Evolutionary conservation across 331 rosid species (phyloP).

Genomic region (Dryas integrifolia): DNA sequence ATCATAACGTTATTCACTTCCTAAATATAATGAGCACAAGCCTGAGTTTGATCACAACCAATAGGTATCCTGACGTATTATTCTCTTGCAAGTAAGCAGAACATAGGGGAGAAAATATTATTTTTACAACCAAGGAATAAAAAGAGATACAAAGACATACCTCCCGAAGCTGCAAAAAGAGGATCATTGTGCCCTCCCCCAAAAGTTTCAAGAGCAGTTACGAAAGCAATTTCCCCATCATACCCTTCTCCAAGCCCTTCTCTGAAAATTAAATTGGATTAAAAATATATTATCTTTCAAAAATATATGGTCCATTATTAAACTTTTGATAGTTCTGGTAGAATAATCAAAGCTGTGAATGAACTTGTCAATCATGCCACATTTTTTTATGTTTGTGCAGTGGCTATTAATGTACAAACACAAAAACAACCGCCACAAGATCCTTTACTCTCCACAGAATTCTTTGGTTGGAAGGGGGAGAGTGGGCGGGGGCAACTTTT

Average conservation of each 20-base stretch:
- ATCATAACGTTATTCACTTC: background rate
- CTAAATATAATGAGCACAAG: conserved; percentile 2
- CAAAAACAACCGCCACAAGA: background rate
- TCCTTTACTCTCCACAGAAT: background rate
- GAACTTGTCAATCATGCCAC: background rate
- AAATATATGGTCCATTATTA: background rate
- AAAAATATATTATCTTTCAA: conserved; percentile 10
- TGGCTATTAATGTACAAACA: background rate
- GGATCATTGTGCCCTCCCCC: conserved; percentile 66
- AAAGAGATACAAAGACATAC: conserved; percentile 31
- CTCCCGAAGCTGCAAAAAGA: conserved; percentile 57
- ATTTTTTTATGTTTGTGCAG: no score
- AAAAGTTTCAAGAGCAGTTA: conserved; percentile 57
- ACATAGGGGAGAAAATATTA: background rate
- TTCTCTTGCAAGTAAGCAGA: background rate
- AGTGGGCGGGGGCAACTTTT: background rate
- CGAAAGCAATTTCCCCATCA: conserved; percentile 54
- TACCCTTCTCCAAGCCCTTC: conserved; percentile 67
- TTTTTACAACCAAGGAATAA: conserved; percentile 14
- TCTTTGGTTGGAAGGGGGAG: background rate
- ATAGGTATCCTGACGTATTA: background rate
- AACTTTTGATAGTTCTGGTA: background rate
- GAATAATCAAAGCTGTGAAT: background rate
- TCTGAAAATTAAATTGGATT: conserved; percentile 31
- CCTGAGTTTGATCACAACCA: background rate